These are phyloP conservation scores for Phanerochaete sordida DNA, from an alignment of 768 basidiomycete species.

Conservation along the genomic window DNA sequence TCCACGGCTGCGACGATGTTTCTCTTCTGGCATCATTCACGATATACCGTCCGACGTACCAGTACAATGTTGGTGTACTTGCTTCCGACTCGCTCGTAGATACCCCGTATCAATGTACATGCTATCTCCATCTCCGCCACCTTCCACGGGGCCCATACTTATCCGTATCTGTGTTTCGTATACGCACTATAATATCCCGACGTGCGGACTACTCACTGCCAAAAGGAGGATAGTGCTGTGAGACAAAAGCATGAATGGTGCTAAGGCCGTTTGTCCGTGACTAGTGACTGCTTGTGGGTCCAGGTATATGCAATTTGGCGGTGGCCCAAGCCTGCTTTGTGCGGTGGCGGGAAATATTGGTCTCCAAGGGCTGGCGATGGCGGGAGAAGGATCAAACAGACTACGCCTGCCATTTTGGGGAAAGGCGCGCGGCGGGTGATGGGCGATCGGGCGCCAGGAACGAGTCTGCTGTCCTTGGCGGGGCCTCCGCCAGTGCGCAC, in stretches of 20 bases:
- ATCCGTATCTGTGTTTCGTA: not conserved
- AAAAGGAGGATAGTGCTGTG: not conserved
- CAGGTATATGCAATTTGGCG: not conserved
- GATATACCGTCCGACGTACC: slow-evolving; percentile 5
- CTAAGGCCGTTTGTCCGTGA: not conserved
- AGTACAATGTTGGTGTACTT: slow-evolving; percentile 6
- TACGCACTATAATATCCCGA: not conserved
- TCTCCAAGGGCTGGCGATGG: not conserved
- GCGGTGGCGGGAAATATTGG: not conserved
- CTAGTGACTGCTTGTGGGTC: not conserved
- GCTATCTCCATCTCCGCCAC: not conserved
- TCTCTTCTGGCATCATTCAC: slow-evolving; percentile 3
- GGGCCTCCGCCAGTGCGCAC: not conserved
- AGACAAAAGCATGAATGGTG: not conserved
- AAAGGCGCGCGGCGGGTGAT: not conserved
- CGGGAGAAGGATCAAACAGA: not conserved
- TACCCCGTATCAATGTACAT: slow-evolving; percentile 6
- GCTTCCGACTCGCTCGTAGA: not conserved
- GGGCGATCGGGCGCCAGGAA: slow-evolving; percentile 2
- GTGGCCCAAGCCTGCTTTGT: too few species aligned
- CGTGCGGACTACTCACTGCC: not conserved
- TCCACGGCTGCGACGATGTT: not conserved
- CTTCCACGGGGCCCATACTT: not conserved
- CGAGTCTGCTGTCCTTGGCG: not conserved
- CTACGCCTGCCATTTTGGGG: not conserved